Evolutionary conservation across 2,329 filamentous ascomycete species (phyloP).

Genomic region (Pezizomycotina sp.): DNA sequence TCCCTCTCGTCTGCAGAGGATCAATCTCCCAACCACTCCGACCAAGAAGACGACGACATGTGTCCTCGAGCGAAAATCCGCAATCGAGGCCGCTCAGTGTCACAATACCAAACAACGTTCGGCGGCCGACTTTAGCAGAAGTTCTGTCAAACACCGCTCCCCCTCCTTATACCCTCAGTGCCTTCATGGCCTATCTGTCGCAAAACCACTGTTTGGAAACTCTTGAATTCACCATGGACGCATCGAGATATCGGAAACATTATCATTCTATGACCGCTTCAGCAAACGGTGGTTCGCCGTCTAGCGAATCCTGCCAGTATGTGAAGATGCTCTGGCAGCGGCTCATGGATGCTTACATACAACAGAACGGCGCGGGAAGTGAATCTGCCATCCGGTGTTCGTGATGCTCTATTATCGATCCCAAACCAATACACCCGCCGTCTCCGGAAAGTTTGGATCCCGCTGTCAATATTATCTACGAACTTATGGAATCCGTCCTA

Average conservation of each 20-base stretch:
- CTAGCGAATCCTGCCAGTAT: constrained; percentile 46
- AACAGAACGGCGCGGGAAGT: constrained; percentile 76
- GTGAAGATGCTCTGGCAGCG: constrained; percentile 72
- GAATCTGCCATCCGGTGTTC: constrained; percentile 73
- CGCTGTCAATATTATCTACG: constrained; percentile 75
- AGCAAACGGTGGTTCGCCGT: constrained; percentile 34
- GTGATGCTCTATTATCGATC: constrained; percentile 58
- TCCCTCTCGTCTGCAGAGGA: constrained; percentile 24
- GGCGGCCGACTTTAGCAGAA: constrained; percentile 61
- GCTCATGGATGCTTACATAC: constrained; percentile 76
- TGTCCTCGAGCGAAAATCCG: constrained; percentile 19
- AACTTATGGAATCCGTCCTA: constrained; percentile 91
- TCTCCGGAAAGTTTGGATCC: constrained; percentile 63
- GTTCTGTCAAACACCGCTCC: constrained; percentile 75
- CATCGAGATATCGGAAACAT: constrained; percentile 62
- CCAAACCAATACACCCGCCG: constrained; percentile 44
- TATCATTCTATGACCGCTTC: constrained; percentile 43
- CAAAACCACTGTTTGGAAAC: constrained; percentile 96
- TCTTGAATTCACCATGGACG: constrained; percentile 89
- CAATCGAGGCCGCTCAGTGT: constrained; percentile 19
- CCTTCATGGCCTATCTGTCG: constrained; percentile 91
- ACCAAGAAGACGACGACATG: constrained; percentile 24
- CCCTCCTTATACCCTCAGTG: constrained; percentile 74
- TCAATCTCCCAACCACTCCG: constrained; percentile 21
- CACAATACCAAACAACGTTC: constrained; percentile 34